Evolutionary conservation across 129 eudicot species (phyloP).

Genomic region (Escallonia herrerae): DNA sequence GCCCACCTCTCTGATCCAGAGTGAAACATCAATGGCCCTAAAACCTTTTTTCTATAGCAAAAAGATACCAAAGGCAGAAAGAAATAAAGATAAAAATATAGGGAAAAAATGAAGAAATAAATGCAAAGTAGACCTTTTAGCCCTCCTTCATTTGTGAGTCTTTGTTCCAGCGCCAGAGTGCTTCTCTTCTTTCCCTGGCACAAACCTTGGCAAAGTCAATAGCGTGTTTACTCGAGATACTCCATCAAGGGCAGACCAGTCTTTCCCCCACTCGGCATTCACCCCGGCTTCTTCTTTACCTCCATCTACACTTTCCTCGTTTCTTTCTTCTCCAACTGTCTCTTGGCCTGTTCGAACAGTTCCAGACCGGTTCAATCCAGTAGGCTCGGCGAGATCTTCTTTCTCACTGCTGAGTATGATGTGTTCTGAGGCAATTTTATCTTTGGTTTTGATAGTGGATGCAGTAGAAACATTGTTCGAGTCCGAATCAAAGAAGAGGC

Average conservation of each 20-base stretch:
- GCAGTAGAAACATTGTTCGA: slow-evolving; percentile 21
- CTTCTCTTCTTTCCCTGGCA: slow-evolving; percentile 38
- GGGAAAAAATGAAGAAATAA: slow-evolving; percentile 6
- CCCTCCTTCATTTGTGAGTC: slow-evolving; percentile 20
- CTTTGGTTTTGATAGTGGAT: slow-evolving; percentile 22
- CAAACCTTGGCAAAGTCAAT: slow-evolving; percentile 59
- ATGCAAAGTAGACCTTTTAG: slow-evolving; percentile 3
- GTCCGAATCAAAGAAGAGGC: slow-evolving; percentile 59
- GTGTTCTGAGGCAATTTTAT: slow-evolving; percentile 22
- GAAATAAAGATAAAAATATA: slow-evolving; percentile 11
- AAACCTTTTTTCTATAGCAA: slow-evolving; percentile 8
- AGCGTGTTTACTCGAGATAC: slow-evolving; percentile 66
- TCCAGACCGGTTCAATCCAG: slow-evolving; percentile 23
- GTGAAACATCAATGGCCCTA: slow-evolving; percentile 18
- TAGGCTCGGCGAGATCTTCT: slow-evolving; percentile 8
- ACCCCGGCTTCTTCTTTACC: slow-evolving; percentile 27
- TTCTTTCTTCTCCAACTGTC: slow-evolving; percentile 1
- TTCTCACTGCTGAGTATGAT: background rate
- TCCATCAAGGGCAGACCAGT: slow-evolving; percentile 79
- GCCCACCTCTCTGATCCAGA: slow-evolving; percentile 38
- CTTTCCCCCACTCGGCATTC: slow-evolving; percentile 32
- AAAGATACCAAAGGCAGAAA: slow-evolving; percentile 13
- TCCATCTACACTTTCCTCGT: slow-evolving; percentile 15
- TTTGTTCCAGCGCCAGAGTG: slow-evolving; percentile 17
- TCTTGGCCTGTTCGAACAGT: slow-evolving; percentile 21